These are phyloP conservation scores for Plantago major DNA, from an alignment of 257 asterid species.

Conservation along the genomic window DNA sequence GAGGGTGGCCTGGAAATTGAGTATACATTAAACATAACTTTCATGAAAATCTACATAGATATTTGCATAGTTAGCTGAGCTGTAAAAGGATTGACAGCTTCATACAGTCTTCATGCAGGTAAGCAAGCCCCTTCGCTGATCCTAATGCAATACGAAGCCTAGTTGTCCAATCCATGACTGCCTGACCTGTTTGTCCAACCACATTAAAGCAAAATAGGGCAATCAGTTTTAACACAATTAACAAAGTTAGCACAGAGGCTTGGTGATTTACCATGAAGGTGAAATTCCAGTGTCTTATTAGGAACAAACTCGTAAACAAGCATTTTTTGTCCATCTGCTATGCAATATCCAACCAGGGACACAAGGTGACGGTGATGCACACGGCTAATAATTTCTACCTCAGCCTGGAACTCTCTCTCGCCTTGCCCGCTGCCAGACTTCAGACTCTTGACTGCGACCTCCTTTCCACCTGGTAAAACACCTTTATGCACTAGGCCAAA, in stretches of 20 bases:
- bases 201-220: background rate
- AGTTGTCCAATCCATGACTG: conserved; percentile 68
- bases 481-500: conserved; percentile 90
- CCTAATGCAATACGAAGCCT: conserved; percentile 88
- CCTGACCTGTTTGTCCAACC: conserved; percentile 55
- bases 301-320: conserved; percentile 83
- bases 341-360: conserved; percentile 90
- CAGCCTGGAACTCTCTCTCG: conserved; percentile 90
- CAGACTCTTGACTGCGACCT: conserved; percentile 82
- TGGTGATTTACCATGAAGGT: conserved; percentile 58
- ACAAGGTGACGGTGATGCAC: conserved; percentile 96
- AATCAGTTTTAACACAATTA: no score
- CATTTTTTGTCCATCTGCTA: conserved; percentile 54
- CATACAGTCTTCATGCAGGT: conserved; percentile 95
- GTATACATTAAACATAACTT: background rate
- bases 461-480: conserved; percentile 41
- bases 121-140: conserved; percentile 90
- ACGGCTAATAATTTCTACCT: conserved; percentile 92
- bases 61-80: background rate
- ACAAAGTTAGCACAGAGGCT: background rate
- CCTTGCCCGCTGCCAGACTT: conserved; percentile 94
- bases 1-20: conserved; percentile 39
- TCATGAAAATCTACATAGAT: background rate
- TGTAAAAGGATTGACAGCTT: background rate
- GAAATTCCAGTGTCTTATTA: conserved; percentile 74